These are phyloP conservation scores for Diaporthe batatas DNA, from an alignment of 2,329 filamentous ascomycete genomes.

Conservation along the genomic window DNA sequence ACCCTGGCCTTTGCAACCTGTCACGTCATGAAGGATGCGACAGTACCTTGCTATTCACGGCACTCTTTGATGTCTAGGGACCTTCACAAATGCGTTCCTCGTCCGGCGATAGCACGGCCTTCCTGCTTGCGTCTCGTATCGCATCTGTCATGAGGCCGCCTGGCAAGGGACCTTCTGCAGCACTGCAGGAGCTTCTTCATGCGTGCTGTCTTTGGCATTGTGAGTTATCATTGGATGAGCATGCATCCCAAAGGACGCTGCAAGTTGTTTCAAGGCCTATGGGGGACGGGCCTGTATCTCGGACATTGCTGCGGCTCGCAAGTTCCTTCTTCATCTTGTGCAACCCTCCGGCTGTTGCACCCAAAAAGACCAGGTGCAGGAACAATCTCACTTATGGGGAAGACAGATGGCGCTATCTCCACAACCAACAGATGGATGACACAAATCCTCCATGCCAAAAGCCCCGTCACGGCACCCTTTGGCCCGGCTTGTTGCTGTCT, in stretches of 20 bases:
- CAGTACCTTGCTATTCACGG: constrained; percentile 7
- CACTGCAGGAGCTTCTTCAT: constrained; percentile 5
- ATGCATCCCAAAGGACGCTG: constrained; percentile 14
- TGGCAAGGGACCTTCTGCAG: constrained; percentile 5
- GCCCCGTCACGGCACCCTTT: not conserved
- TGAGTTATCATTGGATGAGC: not conserved
- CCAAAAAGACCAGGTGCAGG: constrained; percentile 34
- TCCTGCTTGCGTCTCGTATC: constrained; percentile 21
- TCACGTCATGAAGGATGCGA: not conserved
- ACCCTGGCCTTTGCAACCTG: not conserved
- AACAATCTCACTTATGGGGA: constrained; percentile 19
- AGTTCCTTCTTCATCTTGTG: constrained; percentile 25
- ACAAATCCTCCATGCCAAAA: not conserved
- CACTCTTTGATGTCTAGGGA: not conserved
- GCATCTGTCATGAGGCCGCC: constrained; percentile 22
- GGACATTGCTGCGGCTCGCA: constrained; percentile 22
- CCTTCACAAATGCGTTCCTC: not conserved
- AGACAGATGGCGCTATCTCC: constrained; percentile 17
- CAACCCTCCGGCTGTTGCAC: constrained; percentile 23
- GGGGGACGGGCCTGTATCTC: constrained; percentile 31
- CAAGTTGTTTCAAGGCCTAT: not conserved
- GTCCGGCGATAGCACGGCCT: not conserved
- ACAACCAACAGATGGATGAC: not conserved
- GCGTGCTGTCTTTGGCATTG: not conserved
- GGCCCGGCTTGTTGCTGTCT: not conserved